These are phyloP conservation scores for Amanita muscaria DNA, from an alignment of 768 basidiomycete genomes.

Conservation along the genomic window DNA sequence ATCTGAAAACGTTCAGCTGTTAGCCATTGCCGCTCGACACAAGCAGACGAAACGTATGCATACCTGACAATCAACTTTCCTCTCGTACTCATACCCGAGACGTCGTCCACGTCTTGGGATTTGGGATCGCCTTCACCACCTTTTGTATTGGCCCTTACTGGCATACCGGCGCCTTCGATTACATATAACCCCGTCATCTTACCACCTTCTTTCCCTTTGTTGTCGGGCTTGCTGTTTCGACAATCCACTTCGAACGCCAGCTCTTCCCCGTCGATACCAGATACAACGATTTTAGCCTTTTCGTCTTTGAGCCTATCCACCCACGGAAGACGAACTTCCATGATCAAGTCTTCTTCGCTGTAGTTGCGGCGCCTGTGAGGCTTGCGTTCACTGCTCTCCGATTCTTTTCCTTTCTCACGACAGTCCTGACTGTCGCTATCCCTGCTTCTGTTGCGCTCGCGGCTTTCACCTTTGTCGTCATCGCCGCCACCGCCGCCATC, in stretches of 20 bases:
- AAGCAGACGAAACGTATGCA: conserved; percentile 8
- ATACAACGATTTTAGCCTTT: conserved; percentile 38
- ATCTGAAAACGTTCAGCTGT: conserved; percentile 13
- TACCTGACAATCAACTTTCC: conserved; percentile 20
- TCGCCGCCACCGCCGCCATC: background rate
- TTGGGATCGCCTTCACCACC: background rate
- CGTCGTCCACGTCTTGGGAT: background rate
- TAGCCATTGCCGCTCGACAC: background rate
- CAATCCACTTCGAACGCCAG: conserved; percentile 40
- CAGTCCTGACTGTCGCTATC: background rate
- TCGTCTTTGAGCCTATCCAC: conserved; percentile 34
- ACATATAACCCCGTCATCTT: conserved; percentile 37
- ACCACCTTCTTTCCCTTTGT: conserved; percentile 35
- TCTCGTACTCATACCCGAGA: conserved; percentile 11
- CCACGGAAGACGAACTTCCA: conserved; percentile 48
- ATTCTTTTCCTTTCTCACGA: background rate
- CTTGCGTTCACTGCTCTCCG: background rate
- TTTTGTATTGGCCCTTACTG: background rate
- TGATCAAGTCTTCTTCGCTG: conserved; percentile 39
- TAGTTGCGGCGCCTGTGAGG: conserved; percentile 30
- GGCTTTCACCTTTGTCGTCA: background rate
- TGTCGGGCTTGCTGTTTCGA: conserved; percentile 29
- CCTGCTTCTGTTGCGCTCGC: background rate
- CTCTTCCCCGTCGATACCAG: conserved; percentile 43
- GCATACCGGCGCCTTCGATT: conserved; percentile 7